A percentile compares a stretch with the other conserved stretches of the same genome.
phyloP scores from a whole-genome alignment of 257 asterid species.

The Capsicum chinense region DNA sequence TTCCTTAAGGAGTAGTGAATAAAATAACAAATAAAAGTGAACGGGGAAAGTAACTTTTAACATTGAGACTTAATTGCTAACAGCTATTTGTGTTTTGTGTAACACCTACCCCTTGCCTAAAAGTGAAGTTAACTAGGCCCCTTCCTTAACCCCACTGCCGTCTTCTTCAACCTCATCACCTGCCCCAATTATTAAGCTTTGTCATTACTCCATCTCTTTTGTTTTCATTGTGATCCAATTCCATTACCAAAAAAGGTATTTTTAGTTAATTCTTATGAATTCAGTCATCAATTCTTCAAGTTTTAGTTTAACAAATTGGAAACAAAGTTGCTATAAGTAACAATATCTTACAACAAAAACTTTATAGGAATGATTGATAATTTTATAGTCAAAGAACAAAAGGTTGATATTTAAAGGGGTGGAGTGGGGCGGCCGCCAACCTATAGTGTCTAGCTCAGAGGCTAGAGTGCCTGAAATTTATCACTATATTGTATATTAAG shows the following conservation, averaged over 20 bases:
- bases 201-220: neutral
- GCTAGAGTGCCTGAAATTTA: neutral
- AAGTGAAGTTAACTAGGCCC: constrained; percentile 6
- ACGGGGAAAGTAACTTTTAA: neutral
- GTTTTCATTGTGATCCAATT: neutral
- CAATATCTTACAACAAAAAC: neutral
- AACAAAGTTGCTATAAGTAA: neutral
- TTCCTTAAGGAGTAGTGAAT: too few species aligned
- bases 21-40: too few species aligned
- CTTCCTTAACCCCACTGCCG: neutral
- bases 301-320: neutral
- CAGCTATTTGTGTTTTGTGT: constrained; percentile 19
- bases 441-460: neutral
- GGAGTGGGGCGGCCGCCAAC: neutral
- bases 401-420: neutral
- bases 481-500: neutral
- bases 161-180: constrained; percentile 34
- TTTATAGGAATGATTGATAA: neutral
- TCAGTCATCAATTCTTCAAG: neutral
- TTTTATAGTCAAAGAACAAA: constrained; percentile 7
- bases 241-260: neutral
- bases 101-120: constrained; percentile 22
- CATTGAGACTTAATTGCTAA: neutral
- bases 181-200: constrained; percentile 25
- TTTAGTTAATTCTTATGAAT: neutral